Evolutionary conservation across 1,284 basidiomycete species (phyloP), one percentile per base, ranked within the genome.

Genomic region (Pseudomicrostroma phylloplanum): DNA sequence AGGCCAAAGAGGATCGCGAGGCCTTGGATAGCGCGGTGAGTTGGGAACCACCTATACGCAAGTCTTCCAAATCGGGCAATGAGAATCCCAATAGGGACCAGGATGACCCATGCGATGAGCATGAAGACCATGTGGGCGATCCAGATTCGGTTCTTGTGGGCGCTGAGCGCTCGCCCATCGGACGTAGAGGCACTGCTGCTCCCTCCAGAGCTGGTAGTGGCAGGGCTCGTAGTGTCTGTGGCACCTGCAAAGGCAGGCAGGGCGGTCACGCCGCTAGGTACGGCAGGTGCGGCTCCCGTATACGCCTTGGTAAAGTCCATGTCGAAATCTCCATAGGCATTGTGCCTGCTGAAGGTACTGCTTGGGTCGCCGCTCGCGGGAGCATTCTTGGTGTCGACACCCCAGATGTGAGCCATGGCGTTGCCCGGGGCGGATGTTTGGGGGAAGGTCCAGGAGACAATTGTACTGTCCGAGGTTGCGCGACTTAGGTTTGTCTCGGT

Each of bases 41-140:
- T 81, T 17, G 79, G 81, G 78, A 86, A 87, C 87, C 87, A 88
- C 0, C 79, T 79, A 11, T 82, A 82, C 66, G 85, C 82, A 0
- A 84, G 86, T 58, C 86, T 80, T 23, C 84, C 79, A 66, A 83
- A 85, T 41, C 87, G 82, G 0, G 85, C 86, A 25, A 87, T 67
- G 39, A 89, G 79, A 1, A 83, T 84, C 4, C 86, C 87, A 21
- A 80, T 73, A 1, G 87, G 87, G 0, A 88, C 79, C 41, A 88
- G 76, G 7, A 87, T 55, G 62, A 87, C 79, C 68, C 86, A 86
- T 0, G 84, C 86, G 26, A 85, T 58, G 6, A 70, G 62, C 71
- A 75, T 72, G 49, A 74, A 59, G 63, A 71, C 61, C 73, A 71
- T 68, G 61, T 73, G 71, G 1, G 62, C 66, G 13, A 72, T 66